Base-by-base conservation (phyloP, 371 early-diverging fungal species). In the Mucor racemosus region DNA sequence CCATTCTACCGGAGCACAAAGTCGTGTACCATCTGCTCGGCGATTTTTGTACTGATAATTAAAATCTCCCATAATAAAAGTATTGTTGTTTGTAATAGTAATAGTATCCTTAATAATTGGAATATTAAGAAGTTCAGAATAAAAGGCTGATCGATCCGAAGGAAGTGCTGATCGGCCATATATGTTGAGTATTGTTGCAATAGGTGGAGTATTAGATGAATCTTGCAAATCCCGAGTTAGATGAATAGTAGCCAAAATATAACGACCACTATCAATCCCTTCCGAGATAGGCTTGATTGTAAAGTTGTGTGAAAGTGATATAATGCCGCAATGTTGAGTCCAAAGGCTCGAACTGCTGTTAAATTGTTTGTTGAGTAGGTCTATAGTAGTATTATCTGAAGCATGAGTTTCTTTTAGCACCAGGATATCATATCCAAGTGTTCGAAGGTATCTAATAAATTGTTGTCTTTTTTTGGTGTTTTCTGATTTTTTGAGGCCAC, bases 361-460 rank as follows among this genome's bases (percentile, higher is more conserved):
- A 19, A 66, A 66, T 7, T 26, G 21, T 7, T 40, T 7, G 13
- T 60, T 60, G 10, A 66, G 40, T 33, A 38, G 8, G 6, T 36
- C 31, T 7, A 31, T 35, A 7, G 11, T 11, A 4, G 31, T 11
- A 4, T n/a, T 9, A 8, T 38, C 33, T 7, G 33, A 19, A 3
- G 66, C 66, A 40, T 66, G 60, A 0, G 66, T 66, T 60, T 66
- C 66, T 66, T 66, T 60, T 4, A 60, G 35, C 10, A 39, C 36
- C n/a, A 54, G 13, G 6, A 66, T 66, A 34, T 66, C 66, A 19
- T 21, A 26, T 14, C 33, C 40, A 0, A 15, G 10, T 15, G 13
- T 26, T 1, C 60, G 50, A 39, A 66, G 42, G 26, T 31, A 60
- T 7, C 60, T n/a, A 13, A 54, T 66, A 54, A 66, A 66, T 35